Evolutionary conservation across 139 green algal genomes (phyloP).

Genomic region (Pleodorina starrii): DNA sequence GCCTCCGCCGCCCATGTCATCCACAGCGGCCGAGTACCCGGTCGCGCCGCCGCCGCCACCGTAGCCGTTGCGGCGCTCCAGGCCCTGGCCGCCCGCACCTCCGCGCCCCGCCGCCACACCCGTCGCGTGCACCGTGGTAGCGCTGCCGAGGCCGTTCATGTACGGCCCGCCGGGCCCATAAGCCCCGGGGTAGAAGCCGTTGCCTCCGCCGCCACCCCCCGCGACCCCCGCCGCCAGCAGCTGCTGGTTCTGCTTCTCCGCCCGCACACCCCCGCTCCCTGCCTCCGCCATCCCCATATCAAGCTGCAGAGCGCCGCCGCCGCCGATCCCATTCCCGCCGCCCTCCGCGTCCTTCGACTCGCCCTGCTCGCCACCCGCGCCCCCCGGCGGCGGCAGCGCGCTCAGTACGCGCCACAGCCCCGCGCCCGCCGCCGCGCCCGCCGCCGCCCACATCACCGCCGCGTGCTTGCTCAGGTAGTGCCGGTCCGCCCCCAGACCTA

Average conservation of each 20-base stretch:
- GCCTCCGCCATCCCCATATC: not conserved
- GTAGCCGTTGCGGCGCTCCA: slow-evolving; percentile 39
- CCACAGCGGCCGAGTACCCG: not conserved
- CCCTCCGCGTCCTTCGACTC: not conserved
- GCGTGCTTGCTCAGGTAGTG: slow-evolving; percentile 3
- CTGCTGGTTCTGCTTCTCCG: slow-evolving; percentile 6
- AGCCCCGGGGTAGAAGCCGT: not conserved
- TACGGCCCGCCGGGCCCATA: not conserved
- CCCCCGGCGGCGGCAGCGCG: not conserved
- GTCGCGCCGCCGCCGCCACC: not conserved
- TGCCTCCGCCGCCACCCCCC: not conserved
- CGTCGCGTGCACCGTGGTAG: not conserved
- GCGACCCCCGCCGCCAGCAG: not conserved
- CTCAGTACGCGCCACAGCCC: not conserved
- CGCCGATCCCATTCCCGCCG: too few species aligned
- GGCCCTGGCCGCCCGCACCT: not conserved
- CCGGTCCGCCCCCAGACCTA: not conserved
- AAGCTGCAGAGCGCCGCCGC: not conserved
- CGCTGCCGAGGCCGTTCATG: not conserved
- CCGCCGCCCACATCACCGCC: slow-evolving; percentile 16
- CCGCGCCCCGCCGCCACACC: not conserved
- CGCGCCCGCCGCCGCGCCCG: slow-evolving; percentile 2
- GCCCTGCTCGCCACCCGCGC: not conserved
- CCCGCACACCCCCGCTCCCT: not conserved
- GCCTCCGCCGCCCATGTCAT: not conserved